phyloP scores from a whole-genome alignment of 2,329 filamentous ascomycete species.

The Lachnellula occidentalis region DNA sequence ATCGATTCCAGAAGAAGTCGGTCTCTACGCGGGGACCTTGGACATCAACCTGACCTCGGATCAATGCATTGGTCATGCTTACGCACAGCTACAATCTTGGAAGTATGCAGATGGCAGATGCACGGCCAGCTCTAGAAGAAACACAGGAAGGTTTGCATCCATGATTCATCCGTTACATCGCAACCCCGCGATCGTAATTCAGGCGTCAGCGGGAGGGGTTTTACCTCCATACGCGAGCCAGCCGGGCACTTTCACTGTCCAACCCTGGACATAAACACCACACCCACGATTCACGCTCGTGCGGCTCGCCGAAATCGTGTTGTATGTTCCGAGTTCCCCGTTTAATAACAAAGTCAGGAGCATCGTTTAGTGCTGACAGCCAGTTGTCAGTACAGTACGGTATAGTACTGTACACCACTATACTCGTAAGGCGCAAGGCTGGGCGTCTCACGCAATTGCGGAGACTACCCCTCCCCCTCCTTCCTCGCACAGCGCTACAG shows the following conservation, averaged over 20 bases:
- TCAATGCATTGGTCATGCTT: not conserved
- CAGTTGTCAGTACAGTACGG: no score
- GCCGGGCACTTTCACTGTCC: not conserved
- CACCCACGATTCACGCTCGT: no score
- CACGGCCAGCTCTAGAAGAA: not conserved
- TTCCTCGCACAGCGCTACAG: not conserved
- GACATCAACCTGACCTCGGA: not conserved
- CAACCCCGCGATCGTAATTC: not conserved
- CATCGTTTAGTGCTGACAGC: not conserved
- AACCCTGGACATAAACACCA: no score
- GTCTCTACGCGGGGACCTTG: not conserved
- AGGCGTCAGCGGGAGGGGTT: not conserved
- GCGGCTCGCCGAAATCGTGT: no score
- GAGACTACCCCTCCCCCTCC: not conserved
- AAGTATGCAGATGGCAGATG: not conserved
- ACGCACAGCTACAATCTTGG: not conserved
- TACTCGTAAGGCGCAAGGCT: not conserved
- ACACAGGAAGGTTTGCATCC: not conserved
- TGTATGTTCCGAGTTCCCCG: not conserved
- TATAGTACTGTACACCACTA: no score
- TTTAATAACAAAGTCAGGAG: not conserved
- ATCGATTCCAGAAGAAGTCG: not conserved
- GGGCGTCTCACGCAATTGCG: slow-evolving; percentile 1
- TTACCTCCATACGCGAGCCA: not conserved
- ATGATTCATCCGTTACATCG: not conserved